phyloP scores from a whole-genome alignment of 2,329 filamentous ascomycete genomes.

The Aplosporella prunicola region DNA sequence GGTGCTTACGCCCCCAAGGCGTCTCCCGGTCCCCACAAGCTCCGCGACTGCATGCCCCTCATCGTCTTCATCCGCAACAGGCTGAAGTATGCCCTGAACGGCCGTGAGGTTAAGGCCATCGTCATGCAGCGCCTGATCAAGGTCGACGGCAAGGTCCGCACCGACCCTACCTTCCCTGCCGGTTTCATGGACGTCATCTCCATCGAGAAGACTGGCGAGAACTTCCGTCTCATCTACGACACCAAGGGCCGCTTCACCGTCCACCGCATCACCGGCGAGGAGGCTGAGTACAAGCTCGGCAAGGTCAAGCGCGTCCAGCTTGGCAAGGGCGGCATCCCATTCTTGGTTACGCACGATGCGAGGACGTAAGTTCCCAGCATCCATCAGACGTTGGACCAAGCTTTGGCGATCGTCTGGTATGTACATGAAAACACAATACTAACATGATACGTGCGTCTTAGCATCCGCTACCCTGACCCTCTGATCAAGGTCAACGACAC shows the following conservation, averaged over 20 bases:
- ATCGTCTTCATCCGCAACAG: constrained; percentile 95
- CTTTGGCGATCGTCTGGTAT: constrained; percentile 60
- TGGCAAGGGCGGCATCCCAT: constrained; percentile 99
- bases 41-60: constrained; percentile 95
- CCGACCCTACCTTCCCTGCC: constrained; percentile 92
- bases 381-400: constrained; percentile 99
- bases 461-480: constrained; percentile 98
- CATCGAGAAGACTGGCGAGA: constrained; percentile 99
- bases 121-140: constrained; percentile 99
- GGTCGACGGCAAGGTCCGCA: constrained; percentile 99
- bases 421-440: constrained; percentile 24
- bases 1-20: constrained; percentile 61
- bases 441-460: constrained; percentile 40
- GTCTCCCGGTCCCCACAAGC: constrained; percentile 91
- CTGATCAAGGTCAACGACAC: constrained; percentile 99
- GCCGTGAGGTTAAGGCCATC: constrained; percentile 93
- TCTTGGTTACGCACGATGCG: constrained; percentile 99
- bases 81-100: constrained; percentile 99
- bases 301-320: constrained; percentile 99
- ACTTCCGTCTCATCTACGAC: constrained; percentile 99
- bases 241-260: constrained; percentile 99
- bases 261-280: constrained; percentile 96
- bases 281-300: constrained; percentile 99
- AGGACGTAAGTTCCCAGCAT: constrained; percentile 99
- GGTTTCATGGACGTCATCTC: constrained; percentile 99